Base-by-base conservation (phyloP, 2,329 filamentous ascomycete genomes). In the Cephalotrichum gorgonifer region DNA sequence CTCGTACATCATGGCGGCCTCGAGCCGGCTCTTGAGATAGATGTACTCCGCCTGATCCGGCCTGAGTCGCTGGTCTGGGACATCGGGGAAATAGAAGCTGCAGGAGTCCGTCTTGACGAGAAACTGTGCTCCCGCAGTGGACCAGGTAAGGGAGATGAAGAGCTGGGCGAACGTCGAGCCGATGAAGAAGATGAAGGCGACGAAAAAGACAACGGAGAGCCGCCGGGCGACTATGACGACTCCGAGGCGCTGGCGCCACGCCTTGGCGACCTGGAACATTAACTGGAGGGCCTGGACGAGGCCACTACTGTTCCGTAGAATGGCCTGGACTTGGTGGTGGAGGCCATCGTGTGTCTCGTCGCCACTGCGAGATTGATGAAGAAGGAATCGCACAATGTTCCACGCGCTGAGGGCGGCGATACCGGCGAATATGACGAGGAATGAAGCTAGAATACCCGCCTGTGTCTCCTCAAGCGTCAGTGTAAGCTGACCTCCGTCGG, bases 371-470 rank as follows among this genome's bases (percentile, higher is more conserved):
- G 22, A 33, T 22, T 50, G 48, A 43, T 50, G 48, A 15, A 50
- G 33, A 15, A 31, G 20, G 35, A 47, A 50, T 15, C 43, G 42
- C 15, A 43, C 49, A 27, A 50, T 50, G 35, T 42, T 47, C 49
- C 49, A 50, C 17, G 31, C 49, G 33, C 35, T 25, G 15, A 44
- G 15, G 49, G 43, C 35, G 11, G 44, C n/a, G 43, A 50, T 28
- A n/a, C 49, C 49, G 15, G 44, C 49, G 20, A 50, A 50, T 20
- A 50, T 35, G 49, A 50, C 49, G 38, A 50, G 49, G 43, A 44
- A 44, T 2, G 49, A 45, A 7, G 49, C 33, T 4, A 50, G 44
- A 15, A 47, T 7, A 20, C 43, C 49, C n/a, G 43, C 49, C 25
- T 47, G 33, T 9, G 33, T 42, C 7, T 50, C 43, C 17, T 33